phyloP scores from a whole-genome alignment of 306 rosid species.

The Acacia confusa region DNA sequence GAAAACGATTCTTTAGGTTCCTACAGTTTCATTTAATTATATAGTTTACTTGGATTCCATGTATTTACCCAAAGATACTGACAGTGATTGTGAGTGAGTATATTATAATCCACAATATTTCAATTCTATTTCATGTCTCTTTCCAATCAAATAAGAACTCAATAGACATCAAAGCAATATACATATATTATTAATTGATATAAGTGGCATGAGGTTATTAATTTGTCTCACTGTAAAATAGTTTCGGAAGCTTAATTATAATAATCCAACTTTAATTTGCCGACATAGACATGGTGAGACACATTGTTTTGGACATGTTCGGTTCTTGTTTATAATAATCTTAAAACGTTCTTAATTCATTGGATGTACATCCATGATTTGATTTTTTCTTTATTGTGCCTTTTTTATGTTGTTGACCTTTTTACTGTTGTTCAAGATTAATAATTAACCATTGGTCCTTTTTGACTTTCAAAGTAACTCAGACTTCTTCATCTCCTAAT shows the following conservation, averaged over 20 bases:
- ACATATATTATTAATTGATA: not conserved
- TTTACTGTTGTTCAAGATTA: not conserved
- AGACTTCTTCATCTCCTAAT: not conserved
- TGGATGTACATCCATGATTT: not conserved
- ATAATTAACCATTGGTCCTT: not conserved
- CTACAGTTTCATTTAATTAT: too few relatives aligned
- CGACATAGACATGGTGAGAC: constrained; percentile 9
- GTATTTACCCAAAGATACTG: not conserved
- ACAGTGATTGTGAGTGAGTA: not conserved
- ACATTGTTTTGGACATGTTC: not conserved
- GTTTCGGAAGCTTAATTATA: too few relatives aligned
- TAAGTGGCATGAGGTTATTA: not conserved
- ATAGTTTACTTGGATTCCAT: too few relatives aligned
- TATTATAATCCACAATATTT: not conserved
- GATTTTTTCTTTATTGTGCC: not conserved
- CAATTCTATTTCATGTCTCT: not conserved
- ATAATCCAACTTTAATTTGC: not conserved
- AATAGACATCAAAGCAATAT: not conserved
- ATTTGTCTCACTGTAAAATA: too few relatives aligned
- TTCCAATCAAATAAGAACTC: not conserved
- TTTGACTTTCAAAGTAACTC: not conserved
- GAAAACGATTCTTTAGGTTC: too few relatives aligned
- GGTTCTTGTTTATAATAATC: not conserved
- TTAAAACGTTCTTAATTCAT: not conserved
- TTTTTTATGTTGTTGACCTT: constrained; percentile 16